Evolutionary conservation across 345 rosid genomes (phyloP).

Genomic region (Passiflora organensis): DNA sequence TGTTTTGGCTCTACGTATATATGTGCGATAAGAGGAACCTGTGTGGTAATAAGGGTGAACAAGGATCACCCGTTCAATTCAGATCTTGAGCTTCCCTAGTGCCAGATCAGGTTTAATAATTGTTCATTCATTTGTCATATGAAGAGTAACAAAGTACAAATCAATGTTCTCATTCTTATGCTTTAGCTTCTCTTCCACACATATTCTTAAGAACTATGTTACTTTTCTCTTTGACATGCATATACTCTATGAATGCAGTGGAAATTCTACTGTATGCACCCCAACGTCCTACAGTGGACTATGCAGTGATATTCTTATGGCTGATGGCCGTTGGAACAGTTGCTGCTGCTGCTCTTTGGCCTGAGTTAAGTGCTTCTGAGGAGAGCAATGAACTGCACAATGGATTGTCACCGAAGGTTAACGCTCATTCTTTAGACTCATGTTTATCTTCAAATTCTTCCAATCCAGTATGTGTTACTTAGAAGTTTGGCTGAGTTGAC

Average conservation of each 20-base stretch:
- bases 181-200: no score
- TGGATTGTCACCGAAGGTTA: constrained; percentile 76
- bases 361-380: constrained; percentile 47
- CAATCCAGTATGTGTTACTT: not conserved
- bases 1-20: no score
- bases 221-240: constrained; percentile 1
- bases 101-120: no score
- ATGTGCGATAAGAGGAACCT: no score
- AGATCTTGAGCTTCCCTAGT: no score
- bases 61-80: no score
- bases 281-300: constrained; percentile 62
- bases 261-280: constrained; percentile 78
- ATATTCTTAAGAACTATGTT: no score
- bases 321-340: constrained; percentile 92
- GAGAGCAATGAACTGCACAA: constrained; percentile 56
- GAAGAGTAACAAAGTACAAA: no score
- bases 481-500: not conserved
- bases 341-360: constrained; percentile 71
- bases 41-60: no score
- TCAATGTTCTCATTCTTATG: no score
- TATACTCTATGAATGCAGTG: constrained; percentile 47
- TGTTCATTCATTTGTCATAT: no score
- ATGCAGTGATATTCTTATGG: constrained; percentile 67
- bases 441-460: not conserved
- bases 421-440: constrained; percentile 4